Base-by-base conservation (phyloP, 805 yeast genomes). In the Candida ponderosae region DNA sequence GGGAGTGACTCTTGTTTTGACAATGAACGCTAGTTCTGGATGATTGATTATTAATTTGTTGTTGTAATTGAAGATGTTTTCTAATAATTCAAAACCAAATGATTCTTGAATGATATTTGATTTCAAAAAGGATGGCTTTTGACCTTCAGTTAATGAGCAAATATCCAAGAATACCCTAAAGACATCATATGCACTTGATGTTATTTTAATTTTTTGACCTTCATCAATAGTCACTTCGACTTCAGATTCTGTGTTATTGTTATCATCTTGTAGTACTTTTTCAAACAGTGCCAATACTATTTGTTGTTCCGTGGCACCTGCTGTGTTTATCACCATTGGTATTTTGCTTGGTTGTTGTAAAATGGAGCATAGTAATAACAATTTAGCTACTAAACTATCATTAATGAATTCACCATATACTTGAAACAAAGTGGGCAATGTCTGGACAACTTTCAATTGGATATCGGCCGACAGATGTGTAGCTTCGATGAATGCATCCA, bases 251-350 rank as follows among this genome's bases (percentile, higher is more conserved):
- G 50, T 48, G 2, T 41, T 39, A 2, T 29, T 40, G 16, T 54
- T 48, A 39, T 65, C 72, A 31, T 71, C 74, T 5, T 59, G 64
- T 15, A 54, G 45, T 33, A 76, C 69, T 51, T 76, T 70, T 39
- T 90, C 97, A 56, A 82, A 90, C 0, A 88, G 72, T 23, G 82
- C 75, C 28, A 82, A 76, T 32, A 88, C 70, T 31, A 93, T 61
- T 55, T 93, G 97, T 44, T 88, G 94, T 33, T 88, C 70, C 4
- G 97, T 87, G 2, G 97, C 98, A 35, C 86, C 79, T 0, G 97
- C 96, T 0, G 97, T 85, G 50, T 88, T 89, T 13, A 76, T 70
- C 5, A 93, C 95, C 47, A 85, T 84, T 0, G 82, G 75, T 5
- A 79, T 72, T 47, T 83, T 81, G 42, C 76, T 81, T 13, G 77